Conservation (phyloP, 352 stramenopile species). For the Phytophthora sansomeana region DNA sequence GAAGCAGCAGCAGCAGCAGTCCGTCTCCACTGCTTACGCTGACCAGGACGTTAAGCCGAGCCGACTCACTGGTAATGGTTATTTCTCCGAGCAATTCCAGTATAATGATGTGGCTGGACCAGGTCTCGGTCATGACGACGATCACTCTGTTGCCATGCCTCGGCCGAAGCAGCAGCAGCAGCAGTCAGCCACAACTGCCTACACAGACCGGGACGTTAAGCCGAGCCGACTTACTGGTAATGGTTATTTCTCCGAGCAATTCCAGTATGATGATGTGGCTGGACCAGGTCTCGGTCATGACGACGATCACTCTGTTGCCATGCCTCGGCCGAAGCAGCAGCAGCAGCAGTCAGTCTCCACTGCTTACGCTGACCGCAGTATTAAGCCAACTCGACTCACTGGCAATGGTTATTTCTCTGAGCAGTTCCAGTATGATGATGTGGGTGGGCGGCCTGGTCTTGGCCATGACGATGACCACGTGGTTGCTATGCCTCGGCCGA, state of each 20-base stretch:
- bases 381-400: background rate
- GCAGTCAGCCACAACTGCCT: background rate
- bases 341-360: background rate
- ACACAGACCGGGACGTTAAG: constrained; percentile 16
- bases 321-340: constrained; percentile 35
- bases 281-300: constrained; percentile 35
- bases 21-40: background rate
- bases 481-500: constrained; percentile 39
- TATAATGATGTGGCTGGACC: constrained; percentile 36
- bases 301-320: constrained; percentile 21
- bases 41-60: constrained; percentile 20
- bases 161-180: constrained; percentile 34
- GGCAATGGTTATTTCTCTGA: constrained; percentile 37
- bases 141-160: constrained; percentile 28
- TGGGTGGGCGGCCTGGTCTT: constrained; percentile 30
- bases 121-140: constrained; percentile 36
- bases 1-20: constrained; percentile 28
- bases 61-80: constrained; percentile 25
- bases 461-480: constrained; percentile 36
- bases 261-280: constrained; percentile 36
- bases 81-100: constrained; percentile 41
- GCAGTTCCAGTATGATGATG: constrained; percentile 41
- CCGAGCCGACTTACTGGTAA: constrained; percentile 21
- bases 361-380: constrained; percentile 10
- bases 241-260: constrained; percentile 43